phyloP scores from a whole-genome alignment of 139 green algal species.

The Ulvella scutata region DNA sequence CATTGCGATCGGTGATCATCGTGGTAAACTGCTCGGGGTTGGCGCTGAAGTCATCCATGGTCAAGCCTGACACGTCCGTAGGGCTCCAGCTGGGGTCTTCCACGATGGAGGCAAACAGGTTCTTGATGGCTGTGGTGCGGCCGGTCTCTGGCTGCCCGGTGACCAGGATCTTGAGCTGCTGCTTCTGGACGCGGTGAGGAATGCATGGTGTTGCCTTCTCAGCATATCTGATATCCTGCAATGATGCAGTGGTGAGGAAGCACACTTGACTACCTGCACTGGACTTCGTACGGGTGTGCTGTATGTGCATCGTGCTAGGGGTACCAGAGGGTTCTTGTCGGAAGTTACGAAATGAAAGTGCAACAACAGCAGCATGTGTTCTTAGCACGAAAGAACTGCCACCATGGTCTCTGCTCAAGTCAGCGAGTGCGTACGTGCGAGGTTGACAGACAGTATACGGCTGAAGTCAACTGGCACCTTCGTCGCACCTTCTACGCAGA shows the following conservation, averaged over 20 bases:
- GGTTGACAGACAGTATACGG: no score
- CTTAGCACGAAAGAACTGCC: background rate
- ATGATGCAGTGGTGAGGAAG: background rate
- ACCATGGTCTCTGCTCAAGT: no score
- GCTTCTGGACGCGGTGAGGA: background rate
- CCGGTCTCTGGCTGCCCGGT: background rate
- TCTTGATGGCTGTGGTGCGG: background rate
- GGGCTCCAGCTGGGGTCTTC: background rate
- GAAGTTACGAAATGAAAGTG: background rate
- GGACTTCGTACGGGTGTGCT: background rate
- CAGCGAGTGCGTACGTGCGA: no score
- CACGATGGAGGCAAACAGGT: background rate
- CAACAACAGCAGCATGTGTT: background rate
- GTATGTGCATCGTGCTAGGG: background rate
- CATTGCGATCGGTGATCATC: background rate
- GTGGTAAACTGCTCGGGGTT: background rate
- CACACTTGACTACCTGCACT: background rate
- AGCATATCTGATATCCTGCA: background rate
- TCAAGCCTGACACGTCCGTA: background rate
- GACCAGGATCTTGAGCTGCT: slow-evolving; percentile 2
- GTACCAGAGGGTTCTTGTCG: background rate
- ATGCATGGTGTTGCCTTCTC: background rate
- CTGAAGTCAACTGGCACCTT: no score
- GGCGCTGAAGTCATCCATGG: background rate
- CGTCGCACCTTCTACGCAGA: no score